Evolutionary conservation across 2,329 filamentous ascomycete genomes (phyloP).

Genomic region (Aspergillus aculeatinus): DNA sequence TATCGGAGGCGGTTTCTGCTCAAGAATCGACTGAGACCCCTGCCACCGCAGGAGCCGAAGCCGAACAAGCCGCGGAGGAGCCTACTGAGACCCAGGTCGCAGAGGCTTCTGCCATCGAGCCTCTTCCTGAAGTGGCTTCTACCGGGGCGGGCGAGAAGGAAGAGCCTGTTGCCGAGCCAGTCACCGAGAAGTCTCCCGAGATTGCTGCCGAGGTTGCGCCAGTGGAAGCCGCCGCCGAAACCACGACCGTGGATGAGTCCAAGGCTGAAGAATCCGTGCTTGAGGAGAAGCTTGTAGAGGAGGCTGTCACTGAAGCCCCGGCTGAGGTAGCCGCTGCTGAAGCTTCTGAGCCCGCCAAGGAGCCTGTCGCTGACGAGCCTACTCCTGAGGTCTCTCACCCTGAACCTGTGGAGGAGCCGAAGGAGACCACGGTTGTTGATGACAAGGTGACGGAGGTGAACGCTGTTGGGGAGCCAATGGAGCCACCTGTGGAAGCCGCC

Average conservation of each 20-base stretch:
- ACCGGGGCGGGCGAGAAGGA: conserved; percentile 6
- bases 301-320: not conserved
- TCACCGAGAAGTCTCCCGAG: not conserved
- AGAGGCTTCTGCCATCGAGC: not conserved
- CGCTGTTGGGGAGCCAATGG: not conserved
- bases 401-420: not conserved
- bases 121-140: not conserved
- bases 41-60: conserved; percentile 5
- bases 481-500: conserved; percentile 8
- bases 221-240: conserved; percentile 5
- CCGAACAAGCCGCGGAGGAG: conserved; percentile 6
- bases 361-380: not conserved
- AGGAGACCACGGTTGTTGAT: not conserved
- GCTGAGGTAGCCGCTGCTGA: conserved; percentile 1
- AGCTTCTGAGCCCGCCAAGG: not conserved
- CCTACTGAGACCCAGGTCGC: conserved; percentile 1
- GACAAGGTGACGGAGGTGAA: not conserved
- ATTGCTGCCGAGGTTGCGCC: not conserved
- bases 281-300: conserved; percentile 6
- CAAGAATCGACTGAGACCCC: conserved; percentile 10
- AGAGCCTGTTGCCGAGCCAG: conserved; percentile 6
- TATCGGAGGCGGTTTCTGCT: conserved; percentile 2
- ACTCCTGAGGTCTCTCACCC: not conserved
- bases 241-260: conserved; percentile 8
- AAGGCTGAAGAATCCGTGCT: not conserved